Evolutionary conservation across 345 rosid genomes (phyloP).

Genomic region (Populus pruinosa): DNA sequence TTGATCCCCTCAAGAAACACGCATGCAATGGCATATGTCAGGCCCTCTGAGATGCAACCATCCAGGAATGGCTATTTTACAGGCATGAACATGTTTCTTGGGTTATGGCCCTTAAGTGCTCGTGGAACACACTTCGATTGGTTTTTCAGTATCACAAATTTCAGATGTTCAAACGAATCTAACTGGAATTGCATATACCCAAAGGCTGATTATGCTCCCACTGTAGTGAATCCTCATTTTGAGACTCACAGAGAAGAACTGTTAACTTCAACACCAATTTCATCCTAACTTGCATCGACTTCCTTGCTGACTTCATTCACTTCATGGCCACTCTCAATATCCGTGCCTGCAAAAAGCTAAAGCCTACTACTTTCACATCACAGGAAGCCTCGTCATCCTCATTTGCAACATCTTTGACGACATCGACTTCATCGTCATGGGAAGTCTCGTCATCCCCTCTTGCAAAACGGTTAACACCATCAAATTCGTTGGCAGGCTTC

Average conservation of each 20-base stretch:
- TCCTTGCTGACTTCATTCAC: neutral
- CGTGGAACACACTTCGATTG: neutral
- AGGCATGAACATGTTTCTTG: neutral
- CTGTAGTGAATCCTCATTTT: neutral
- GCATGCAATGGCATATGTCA: neutral
- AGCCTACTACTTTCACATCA: neutral
- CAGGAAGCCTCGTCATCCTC: neutral
- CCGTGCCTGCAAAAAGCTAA: neutral
- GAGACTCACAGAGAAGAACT: neutral
- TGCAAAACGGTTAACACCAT: constrained; percentile 18
- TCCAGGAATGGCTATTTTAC: neutral
- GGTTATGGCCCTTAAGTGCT: neutral
- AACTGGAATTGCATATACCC: neutral
- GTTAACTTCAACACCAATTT: neutral
- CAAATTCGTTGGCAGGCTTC: constrained; percentile 37
- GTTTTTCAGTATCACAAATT: neutral
- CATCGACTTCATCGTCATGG: neutral
- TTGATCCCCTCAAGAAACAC: neutral
- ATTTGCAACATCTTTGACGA: neutral
- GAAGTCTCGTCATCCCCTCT: neutral
- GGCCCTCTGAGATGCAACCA: neutral
- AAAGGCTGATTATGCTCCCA: neutral
- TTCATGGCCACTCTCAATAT: neutral
- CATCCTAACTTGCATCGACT: neutral
- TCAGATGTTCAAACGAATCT: neutral